phyloP scores from a whole-genome alignment of 768 basidiomycete genomes.

The Russula virescens region DNA sequence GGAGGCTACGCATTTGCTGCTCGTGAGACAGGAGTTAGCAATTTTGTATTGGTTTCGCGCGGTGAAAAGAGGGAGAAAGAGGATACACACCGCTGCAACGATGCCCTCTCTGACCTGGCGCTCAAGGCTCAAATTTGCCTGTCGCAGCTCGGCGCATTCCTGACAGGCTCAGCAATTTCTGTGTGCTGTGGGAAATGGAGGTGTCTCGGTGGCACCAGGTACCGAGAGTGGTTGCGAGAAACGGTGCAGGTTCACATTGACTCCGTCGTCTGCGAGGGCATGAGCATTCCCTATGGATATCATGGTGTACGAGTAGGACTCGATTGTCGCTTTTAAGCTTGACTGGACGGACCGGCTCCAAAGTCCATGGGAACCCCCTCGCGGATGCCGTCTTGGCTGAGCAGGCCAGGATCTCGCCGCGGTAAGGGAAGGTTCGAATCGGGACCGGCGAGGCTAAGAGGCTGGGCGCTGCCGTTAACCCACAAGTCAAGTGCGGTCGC shows the following conservation, averaged over 20 bases:
- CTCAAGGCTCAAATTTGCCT: slow-evolving; percentile 70
- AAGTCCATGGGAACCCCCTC: slow-evolving; percentile 71
- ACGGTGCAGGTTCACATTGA: slow-evolving; percentile 29
- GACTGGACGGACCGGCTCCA: slow-evolving; percentile 36
- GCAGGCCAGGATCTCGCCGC: slow-evolving; percentile 40
- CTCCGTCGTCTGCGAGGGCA: slow-evolving; percentile 71
- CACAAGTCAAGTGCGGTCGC: slow-evolving; percentile 29
- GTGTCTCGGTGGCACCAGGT: slow-evolving; percentile 30
- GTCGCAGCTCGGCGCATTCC: slow-evolving; percentile 70
- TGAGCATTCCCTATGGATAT: slow-evolving; percentile 67
- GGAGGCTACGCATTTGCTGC: slow-evolving; percentile 20
- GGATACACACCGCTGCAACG: slow-evolving; percentile 41
- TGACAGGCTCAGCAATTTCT: slow-evolving; percentile 67
- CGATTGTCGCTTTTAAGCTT: slow-evolving; percentile 45
- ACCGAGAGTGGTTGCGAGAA: slow-evolving; percentile 29
- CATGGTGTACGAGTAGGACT: slow-evolving; percentile 63
- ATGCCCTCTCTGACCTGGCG: slow-evolving; percentile 62
- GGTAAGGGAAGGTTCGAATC: slow-evolving; percentile 73
- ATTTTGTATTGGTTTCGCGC: neutral
- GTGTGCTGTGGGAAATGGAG: slow-evolving; percentile 41
- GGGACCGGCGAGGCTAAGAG: slow-evolving; percentile 67
- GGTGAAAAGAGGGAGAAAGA: slow-evolving; percentile 10
- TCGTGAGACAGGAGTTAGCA: neutral
- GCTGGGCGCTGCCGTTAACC: slow-evolving; percentile 34
- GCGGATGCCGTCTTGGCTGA: slow-evolving; percentile 52